Evolutionary conservation across 148 eudicot species (phyloP).

Genomic region (Amaranthus palmeri): DNA sequence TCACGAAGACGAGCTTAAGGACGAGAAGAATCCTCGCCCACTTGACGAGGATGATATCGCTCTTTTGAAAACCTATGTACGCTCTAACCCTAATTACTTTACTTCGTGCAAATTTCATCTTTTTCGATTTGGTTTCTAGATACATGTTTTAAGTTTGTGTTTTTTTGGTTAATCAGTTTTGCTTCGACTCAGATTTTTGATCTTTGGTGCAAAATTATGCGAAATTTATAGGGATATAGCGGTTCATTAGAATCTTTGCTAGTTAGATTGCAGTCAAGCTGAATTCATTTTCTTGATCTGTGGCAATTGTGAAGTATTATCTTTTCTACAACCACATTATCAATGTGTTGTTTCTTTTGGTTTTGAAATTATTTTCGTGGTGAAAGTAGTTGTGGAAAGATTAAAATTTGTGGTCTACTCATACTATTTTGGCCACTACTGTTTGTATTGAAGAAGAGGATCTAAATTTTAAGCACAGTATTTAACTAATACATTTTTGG

Average conservation of each 20-base stretch:
- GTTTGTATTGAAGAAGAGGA: not conserved
- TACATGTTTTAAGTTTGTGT: not conserved
- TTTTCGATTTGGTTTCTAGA: slow-evolving; percentile 6
- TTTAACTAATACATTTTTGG: too few species aligned
- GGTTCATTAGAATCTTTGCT: not conserved
- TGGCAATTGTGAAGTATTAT: not conserved
- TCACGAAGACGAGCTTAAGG: slow-evolving; percentile 78
- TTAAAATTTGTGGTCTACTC: not conserved
- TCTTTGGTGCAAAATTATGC: not conserved
- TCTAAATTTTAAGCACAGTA: not conserved
- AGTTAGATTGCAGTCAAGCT: not conserved
- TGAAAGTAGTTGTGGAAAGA: not conserved
- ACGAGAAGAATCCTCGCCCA: slow-evolving; percentile 82
- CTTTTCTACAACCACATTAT: too few species aligned
- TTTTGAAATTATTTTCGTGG: not conserved
- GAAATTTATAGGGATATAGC: not conserved
- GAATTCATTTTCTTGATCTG: not conserved
- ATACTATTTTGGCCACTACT: not conserved
- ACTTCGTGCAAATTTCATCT: not conserved
- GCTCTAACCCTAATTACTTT: not conserved
- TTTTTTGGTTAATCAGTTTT: not conserved
- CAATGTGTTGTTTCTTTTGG: not conserved
- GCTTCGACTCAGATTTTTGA: not conserved
- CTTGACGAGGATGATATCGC: slow-evolving; percentile 98
- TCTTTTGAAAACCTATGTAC: slow-evolving; percentile 86